These are phyloP conservation scores for Vanrija sp. DNA, from an alignment of 1,284 basidiomycete genomes.

Conservation along the genomic window DNA sequence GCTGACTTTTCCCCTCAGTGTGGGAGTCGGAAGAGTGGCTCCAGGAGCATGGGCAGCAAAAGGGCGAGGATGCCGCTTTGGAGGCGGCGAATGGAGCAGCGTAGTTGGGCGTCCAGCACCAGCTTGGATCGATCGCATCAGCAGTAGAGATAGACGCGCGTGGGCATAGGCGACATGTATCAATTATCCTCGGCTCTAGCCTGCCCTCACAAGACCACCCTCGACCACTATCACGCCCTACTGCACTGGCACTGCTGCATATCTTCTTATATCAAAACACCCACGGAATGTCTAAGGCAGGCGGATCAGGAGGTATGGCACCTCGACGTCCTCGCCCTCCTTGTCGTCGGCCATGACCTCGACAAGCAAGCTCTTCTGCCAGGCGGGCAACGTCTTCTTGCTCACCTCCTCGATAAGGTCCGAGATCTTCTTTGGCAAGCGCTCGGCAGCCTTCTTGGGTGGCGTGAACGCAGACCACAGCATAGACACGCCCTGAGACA, in stretches of 20 bases:
- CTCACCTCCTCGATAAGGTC: slow-evolving; percentile 88
- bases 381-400: slow-evolving; percentile 81
- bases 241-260: slow-evolving; percentile 6
- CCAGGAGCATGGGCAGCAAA: slow-evolving; percentile 34
- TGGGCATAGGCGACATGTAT: too few species aligned
- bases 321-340: slow-evolving; percentile 63
- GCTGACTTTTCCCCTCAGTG: slow-evolving; percentile 30
- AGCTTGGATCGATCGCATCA: too few species aligned
- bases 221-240: neutral
- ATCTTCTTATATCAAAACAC: slow-evolving; percentile 1
- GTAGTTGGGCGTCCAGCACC: too few species aligned
- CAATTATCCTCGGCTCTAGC: too few species aligned
- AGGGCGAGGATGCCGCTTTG: slow-evolving; percentile 8
- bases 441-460: slow-evolving; percentile 87
- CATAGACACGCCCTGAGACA: slow-evolving; percentile 96
- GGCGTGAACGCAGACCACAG: slow-evolving; percentile 90
- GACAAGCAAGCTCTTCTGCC: slow-evolving; percentile 76
- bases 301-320: slow-evolving; percentile 28
- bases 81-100: slow-evolving; percentile 13
- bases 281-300: slow-evolving; percentile 3
- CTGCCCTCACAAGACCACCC: neutral
- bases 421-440: slow-evolving; percentile 82
- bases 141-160: too few species aligned
- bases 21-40: slow-evolving; percentile 49
- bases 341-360: slow-evolving; percentile 94